These are phyloP conservation scores for Psilocybe mexicana DNA, from an alignment of 1,284 basidiomycete species.

Conservation along the genomic window DNA sequence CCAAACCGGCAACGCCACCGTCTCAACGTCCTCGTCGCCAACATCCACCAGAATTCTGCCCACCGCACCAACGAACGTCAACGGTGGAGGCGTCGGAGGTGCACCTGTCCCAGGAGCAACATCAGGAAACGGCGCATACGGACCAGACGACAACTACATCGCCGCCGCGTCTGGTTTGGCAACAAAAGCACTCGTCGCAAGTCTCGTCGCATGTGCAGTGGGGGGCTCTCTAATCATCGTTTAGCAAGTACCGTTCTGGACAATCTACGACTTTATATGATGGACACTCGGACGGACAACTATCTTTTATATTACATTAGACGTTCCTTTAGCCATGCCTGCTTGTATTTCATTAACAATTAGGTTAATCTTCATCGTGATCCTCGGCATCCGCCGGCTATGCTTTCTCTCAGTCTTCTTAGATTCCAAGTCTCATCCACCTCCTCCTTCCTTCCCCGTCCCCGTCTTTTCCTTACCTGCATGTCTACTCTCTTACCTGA, in stretches of 20 bases:
- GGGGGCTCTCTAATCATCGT: conserved; percentile 50
- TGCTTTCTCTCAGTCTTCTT: conserved; percentile 17
- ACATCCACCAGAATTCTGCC: conserved; percentile 44
- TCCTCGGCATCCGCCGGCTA: conserved; percentile 20
- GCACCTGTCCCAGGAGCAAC: conserved; percentile 49
- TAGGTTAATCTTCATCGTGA: conserved; percentile 13
- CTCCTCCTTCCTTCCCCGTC: not conserved
- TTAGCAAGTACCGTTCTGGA: conserved; percentile 26
- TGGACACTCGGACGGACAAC: conserved; percentile 10
- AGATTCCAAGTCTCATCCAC: conserved; percentile 5
- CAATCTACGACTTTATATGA: not conserved
- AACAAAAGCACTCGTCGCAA: conserved; percentile 40
- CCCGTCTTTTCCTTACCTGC: not conserved
- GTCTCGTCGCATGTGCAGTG: conserved; percentile 42
- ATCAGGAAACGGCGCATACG: conserved; percentile 52
- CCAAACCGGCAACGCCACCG: conserved; percentile 26
- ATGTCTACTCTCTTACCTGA: conserved; percentile 32
- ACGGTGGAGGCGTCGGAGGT: conserved; percentile 50
- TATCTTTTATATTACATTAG: conserved; percentile 8
- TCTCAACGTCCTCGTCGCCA: conserved; percentile 29
- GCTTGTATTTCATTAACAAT: not conserved
- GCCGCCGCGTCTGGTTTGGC: conserved; percentile 52
- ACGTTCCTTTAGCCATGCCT: conserved; percentile 7
- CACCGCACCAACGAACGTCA: conserved; percentile 54
- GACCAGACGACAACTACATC: conserved; percentile 65